These are phyloP conservation scores for Plasmodium malariae DNA, from an alignment of 169 alveolate genomes.

Conservation along the genomic window DNA sequence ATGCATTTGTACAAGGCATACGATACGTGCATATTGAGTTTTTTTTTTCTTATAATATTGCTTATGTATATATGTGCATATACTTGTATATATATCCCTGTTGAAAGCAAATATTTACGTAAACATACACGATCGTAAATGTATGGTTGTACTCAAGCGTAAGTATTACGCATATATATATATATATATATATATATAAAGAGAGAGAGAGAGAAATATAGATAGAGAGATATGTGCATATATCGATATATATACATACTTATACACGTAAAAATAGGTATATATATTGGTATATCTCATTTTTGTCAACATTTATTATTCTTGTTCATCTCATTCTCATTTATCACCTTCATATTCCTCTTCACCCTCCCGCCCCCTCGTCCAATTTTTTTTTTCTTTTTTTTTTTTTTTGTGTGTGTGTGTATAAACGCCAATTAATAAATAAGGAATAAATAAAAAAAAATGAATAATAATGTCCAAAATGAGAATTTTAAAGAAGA, in stretches of 20 bases:
- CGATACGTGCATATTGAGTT: background rate
- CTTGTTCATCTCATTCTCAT: background rate
- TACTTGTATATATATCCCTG: background rate
- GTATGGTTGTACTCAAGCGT: background rate
- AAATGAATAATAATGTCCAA: conserved; percentile 63
- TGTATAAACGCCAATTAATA: background rate
- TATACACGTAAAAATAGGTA: background rate
- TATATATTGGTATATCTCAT: background rate
- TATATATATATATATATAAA: conserved; percentile 7
- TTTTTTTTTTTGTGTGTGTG: conserved; percentile 1
- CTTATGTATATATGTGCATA: background rate
- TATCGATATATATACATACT: too few relatives aligned
- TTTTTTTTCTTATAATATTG: background rate
- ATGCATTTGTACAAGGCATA: background rate
- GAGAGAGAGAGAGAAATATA: too few relatives aligned
- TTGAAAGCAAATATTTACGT: background rate
- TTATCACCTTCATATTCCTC: background rate
- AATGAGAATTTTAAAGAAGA: conserved; percentile 40
- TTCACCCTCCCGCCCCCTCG: too few relatives aligned
- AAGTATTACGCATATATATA: background rate
- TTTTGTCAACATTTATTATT: too few relatives aligned
- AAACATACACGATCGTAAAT: background rate
- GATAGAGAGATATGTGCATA: too few relatives aligned
- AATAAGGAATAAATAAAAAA: conserved; percentile 6
- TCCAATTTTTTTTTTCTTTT: background rate